These are phyloP conservation scores for Thuja plicata DNA, from an alignment of 83 land plant species.

Conservation along the genomic window DNA sequence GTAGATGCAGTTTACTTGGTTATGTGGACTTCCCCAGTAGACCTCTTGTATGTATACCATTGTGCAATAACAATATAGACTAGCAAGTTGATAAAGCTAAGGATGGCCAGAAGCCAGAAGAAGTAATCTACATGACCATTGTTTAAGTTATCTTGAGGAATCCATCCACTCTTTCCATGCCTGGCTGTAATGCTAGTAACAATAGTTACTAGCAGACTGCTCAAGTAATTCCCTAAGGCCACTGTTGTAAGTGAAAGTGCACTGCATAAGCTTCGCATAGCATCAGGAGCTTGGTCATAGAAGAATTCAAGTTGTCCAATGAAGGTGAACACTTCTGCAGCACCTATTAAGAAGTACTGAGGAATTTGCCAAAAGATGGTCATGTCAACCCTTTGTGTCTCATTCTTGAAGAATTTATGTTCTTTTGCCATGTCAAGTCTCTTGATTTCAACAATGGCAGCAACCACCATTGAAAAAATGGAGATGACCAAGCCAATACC, in stretches of 20 bases:
- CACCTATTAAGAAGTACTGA: conserved; percentile 73
- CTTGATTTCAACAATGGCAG: conserved; percentile 57
- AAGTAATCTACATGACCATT: conserved; percentile 77
- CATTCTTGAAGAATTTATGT: conserved; percentile 20
- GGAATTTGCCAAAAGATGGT: conserved; percentile 79
- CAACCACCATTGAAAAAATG: conserved; percentile 57
- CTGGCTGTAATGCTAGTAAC: conserved; percentile 49
- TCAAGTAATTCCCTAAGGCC: conserved; percentile 74
- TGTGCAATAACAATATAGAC: conserved; percentile 55
- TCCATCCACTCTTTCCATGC: conserved; percentile 69
- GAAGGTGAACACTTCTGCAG: conserved; percentile 68
- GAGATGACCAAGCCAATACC: conserved; percentile 74
- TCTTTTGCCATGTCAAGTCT: conserved; percentile 43
- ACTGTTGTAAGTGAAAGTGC: conserved; percentile 75
- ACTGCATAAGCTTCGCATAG: conserved; percentile 73
- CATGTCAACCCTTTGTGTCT: conserved; percentile 29
- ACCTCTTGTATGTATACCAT: conserved; percentile 69
- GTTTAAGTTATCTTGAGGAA: conserved; percentile 77
- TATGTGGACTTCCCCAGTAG: background rate
- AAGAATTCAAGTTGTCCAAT: conserved; percentile 82
- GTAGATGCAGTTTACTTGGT: conserved; percentile 6
- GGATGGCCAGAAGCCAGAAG: conserved; percentile 69
- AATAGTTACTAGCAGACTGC: conserved; percentile 69
- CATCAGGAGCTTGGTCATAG: conserved; percentile 88
- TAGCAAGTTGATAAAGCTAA: conserved; percentile 56